Base-by-base conservation (phyloP, 2,329 filamentous ascomycete genomes). In the Xylariaceae sp. region DNA sequence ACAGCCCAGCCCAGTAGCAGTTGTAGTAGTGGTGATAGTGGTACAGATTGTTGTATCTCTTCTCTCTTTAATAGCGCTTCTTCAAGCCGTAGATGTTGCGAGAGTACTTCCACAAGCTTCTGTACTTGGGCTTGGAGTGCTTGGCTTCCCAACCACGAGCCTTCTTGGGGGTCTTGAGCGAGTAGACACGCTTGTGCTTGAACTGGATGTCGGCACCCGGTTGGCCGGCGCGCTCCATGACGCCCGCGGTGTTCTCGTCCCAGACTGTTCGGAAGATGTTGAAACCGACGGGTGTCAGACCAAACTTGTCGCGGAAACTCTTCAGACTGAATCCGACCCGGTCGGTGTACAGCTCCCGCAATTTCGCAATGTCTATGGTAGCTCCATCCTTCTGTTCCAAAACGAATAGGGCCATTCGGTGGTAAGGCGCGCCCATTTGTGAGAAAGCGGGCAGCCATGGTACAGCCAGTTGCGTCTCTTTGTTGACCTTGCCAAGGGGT, bases 391-490 rank as follows among this genome's bases (percentile, higher is more conserved):
- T 78, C 75, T 99, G 94, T 77, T 96, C 85, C 53, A 97, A 79
- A 18, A 99, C 78, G 72, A 94, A 88, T 61, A 97, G 77, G 52
- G 88, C 87, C 57, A 97, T 80, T 55, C 94, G 89, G 75, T 97
- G 94, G 77, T 97, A 97, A 1, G 90, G 90, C 1, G 88, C 84
- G 59, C 94, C 94, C 78, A 94, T 96, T 72, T 96, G 89, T 0
- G 91, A 87, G 71, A 89, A 90, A 1, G 94, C 88, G 0, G 93
- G 88, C 23, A 92, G 78, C 90, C 93, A 99, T 1, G 91, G 87
- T 2, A 86, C 77, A 58, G 90, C 84, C 53, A 94, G 80, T 73
- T 94, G 86, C 35, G 80, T 78, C 17, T 84, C 78, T 63, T 77
- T 74, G 59, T 82, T 77, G 66, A 90, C 78, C 66, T 80, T 80